Base-by-base conservation (phyloP, 345 rosid species). In the Atalantia buxifolia region DNA sequence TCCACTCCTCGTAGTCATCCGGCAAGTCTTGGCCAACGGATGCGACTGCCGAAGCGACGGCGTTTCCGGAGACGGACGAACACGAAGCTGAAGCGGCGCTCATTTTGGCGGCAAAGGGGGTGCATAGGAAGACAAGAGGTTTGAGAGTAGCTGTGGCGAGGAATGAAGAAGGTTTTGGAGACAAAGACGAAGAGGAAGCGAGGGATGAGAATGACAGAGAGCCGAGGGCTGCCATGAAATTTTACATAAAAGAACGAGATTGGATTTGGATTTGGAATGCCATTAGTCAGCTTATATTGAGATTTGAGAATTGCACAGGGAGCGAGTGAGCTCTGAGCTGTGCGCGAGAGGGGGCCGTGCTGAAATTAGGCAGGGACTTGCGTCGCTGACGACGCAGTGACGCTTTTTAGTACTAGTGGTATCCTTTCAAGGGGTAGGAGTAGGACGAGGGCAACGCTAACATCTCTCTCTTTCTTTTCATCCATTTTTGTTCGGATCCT, bases 11-110 rank as follows among this genome's bases (percentile, higher is more conserved):
- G 66, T 95, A 95, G 50, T 91, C 90, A 45, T 31, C 7, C 4
- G 96, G 91, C 61, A 93, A 81, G 84, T 90, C 92, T 36, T 91
- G 87, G 2, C 97, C 95, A 75, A 90, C 91, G 19, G 86, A 64
- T 56, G 77, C 50, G 42, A 71, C 18, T 45, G 80, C 57, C 22
- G 87, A 77, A 71, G 85, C 77, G 65, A 73, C 81, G 78, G 73
- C 62, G 50, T 16, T 50, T 55, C 13, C 10, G 48, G 50, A 48
- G n/a, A 9, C 33, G 50, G 50, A 45, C 7, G 64, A 50, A 56
- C 33, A 9, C 60, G 33, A 19, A 42, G 22, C 7, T 13, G 71
- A 30, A 19, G 38, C 33, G 61, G 38, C 25, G 61, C 30, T 57
- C n/a, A 21, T 50, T 33, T 61, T 5, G 60, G 69, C 6, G 56